A percentile compares a stretch with the other conserved stretches of the same genome.
phyloP scores from a whole-genome alignment of 106 monocot species.

The Phalaenopsis aphrodite region DNA sequence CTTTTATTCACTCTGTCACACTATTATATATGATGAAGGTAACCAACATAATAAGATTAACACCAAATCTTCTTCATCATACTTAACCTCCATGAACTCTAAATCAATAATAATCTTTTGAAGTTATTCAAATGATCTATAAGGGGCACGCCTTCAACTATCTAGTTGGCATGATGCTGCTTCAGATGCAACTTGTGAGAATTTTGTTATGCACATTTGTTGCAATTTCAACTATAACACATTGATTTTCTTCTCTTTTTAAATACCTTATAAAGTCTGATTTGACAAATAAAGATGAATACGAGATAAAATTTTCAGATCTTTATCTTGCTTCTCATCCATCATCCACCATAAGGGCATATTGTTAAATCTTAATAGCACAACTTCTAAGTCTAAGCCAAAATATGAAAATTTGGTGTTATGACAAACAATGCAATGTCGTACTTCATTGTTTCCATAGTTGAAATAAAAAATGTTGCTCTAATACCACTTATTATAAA shows the following conservation, averaged over 20 bases:
- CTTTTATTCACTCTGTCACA: background rate
- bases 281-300: constrained; percentile 3
- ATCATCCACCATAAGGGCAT: background rate
- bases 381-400: background rate
- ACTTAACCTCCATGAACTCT: background rate
- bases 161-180: background rate
- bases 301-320: background rate
- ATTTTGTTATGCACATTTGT: background rate
- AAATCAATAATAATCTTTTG: background rate
- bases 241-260: background rate
- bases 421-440: background rate
- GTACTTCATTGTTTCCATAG: background rate
- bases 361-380: background rate
- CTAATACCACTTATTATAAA: too few species aligned
- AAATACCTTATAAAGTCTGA: background rate
- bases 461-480: background rate
- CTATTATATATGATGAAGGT: background rate
- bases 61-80: background rate
- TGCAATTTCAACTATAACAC: background rate
- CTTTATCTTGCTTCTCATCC: background rate
- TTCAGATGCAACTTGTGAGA: background rate
- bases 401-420: background rate
- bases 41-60: background rate
- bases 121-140: background rate
- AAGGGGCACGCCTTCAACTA: background rate